These are phyloP conservation scores for Przewalskia tangutica DNA, from an alignment of 257 asterid species.

Conservation along the genomic window DNA sequence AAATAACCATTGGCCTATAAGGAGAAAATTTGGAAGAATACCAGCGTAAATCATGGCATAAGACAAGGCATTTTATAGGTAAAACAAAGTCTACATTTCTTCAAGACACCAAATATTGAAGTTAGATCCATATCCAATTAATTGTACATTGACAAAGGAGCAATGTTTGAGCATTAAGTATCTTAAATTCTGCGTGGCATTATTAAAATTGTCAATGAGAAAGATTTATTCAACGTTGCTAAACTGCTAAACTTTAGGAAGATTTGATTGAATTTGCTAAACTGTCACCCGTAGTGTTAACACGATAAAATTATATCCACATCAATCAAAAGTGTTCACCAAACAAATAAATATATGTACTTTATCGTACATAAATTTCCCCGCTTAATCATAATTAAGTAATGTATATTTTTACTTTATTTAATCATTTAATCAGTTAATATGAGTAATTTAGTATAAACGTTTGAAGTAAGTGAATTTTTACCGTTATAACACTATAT, in stretches of 20 bases:
- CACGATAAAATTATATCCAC: not conserved
- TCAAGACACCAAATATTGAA: not conserved
- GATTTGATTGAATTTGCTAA: too few relatives aligned
- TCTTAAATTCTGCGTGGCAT: not conserved
- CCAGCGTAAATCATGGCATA: slow-evolving; percentile 30
- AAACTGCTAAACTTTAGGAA: not conserved
- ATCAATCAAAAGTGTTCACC: not conserved
- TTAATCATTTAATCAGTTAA: too few relatives aligned
- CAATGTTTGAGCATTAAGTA: not conserved
- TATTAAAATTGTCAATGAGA: not conserved
- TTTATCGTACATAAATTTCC: too few relatives aligned
- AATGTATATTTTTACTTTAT: too few relatives aligned
- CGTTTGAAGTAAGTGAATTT: too few relatives aligned
- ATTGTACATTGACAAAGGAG: not conserved
- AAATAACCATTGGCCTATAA: not conserved
- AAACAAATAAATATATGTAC: not conserved
- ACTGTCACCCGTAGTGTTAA: not conserved
- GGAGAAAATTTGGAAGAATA: not conserved
- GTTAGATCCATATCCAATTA: not conserved
- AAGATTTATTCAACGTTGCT: not conserved
- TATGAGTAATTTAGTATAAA: too few relatives aligned
- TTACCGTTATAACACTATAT: too few relatives aligned
- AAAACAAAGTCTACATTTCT: not conserved
- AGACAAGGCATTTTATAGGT: slow-evolving; percentile 12
- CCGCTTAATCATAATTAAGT: too few relatives aligned